Base-by-base conservation (phyloP, 208 protist species). In the Balamuthia mandrillaris region DNA sequence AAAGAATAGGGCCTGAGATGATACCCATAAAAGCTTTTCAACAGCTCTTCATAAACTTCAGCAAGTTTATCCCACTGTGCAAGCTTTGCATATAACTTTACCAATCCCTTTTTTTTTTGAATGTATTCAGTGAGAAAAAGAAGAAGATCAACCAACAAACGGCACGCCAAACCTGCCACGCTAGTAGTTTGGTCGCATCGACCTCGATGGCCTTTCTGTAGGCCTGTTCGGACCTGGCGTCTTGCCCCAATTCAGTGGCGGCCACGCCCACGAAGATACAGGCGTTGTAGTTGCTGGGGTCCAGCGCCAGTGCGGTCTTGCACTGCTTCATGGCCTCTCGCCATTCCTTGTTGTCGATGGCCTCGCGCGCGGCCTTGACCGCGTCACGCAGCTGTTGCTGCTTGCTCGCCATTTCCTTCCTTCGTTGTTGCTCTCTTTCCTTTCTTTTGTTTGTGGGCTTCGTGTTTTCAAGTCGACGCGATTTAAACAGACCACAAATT, bases 261-360 rank as follows among this genome's bases (percentile, higher is more conserved):
- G 70, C 70, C 0, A 78, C 31, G 4, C 70, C 70, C 5, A 78
- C 27, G 45, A 78, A 78, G 4, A 78, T 49, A n/a, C 39, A 78
- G 3, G 41, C 70, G 45, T 78, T 78, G 47, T 78, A 78, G 33
- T 78, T 78, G 47, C 58, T 78, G 70, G 21, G 5, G 24, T 78
- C 70, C 4, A 78, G n/a, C 70, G 52, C 58, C 7, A 78, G 70
- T 35, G 45, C 70, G 31, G 70, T 37, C 33, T 78, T 78, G 47
- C 70, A 78, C 31, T 78, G 70, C 70, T 78, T 42, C 70, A 78
- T 42, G 47, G 70, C 70, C 47, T 78, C 70, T 49, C 42, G 52
- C 70, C 70, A 78, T 24, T 78, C 70, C 70, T 78, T 78, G 16
- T 78, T 78, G 70, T 78, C 70, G 31, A 78, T 31, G 0, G 45